These are phyloP conservation scores for Uronychia binucleata DNA, from an alignment of 73 alveolate species.

Conservation along the genomic window DNA sequence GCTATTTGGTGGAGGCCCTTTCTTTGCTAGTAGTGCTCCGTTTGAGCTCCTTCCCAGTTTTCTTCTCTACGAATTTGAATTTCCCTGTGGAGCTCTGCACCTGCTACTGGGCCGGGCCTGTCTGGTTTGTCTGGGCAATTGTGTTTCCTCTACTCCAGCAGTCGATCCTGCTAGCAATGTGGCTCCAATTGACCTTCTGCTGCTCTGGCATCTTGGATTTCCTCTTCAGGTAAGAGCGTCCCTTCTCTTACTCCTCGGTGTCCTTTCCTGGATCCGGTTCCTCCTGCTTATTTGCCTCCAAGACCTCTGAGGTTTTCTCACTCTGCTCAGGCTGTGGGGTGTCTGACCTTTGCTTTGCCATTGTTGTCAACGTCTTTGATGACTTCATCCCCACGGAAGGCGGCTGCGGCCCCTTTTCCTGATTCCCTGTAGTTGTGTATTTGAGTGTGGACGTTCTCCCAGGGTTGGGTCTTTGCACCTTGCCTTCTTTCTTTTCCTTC, in stretches of 20 bases:
- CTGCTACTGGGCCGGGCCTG: no score
- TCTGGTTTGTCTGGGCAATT: no score
- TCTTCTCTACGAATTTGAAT: no score
- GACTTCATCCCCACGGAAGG: neutral
- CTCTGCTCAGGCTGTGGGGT: neutral
- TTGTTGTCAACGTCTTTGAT: no score
- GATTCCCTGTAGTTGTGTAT: neutral
- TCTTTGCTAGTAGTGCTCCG: no score
- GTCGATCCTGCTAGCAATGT: neutral
- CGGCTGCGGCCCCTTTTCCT: neutral
- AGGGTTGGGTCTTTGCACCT: neutral
- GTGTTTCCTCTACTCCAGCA: neutral
- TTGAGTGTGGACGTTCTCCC: neutral
- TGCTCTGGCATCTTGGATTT: neutral
- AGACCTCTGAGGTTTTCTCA: neutral
- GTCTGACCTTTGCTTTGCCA: neutral
- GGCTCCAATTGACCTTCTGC: neutral
- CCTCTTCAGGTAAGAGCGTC: neutral
- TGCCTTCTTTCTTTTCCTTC: neutral
- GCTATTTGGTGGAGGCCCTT: no score
- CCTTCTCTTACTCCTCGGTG: neutral
- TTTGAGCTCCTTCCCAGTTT: no score
- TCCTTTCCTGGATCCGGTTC: neutral
- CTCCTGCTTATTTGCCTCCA: neutral
- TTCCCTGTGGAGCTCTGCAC: no score